Conservation (phyloP, 1,284 basidiomycete species). For the Ganoderma lucidum region DNA sequence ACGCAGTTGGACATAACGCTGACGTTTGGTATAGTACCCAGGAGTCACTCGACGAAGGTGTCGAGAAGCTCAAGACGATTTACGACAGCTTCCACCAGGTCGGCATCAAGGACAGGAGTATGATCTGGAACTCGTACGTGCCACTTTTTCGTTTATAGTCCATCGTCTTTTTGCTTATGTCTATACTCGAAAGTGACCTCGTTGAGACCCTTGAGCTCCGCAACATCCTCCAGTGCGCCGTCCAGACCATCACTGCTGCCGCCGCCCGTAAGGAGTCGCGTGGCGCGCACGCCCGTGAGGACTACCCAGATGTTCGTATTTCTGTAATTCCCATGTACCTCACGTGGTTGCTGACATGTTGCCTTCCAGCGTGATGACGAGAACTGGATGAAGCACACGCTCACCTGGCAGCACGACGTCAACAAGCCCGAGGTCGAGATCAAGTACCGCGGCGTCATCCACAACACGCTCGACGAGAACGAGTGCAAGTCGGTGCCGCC, state of each 20-base stretch:
- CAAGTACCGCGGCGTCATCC: conserved; percentile 89
- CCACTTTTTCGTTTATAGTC: neutral
- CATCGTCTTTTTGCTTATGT: neutral
- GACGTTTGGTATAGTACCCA: conserved; percentile 72
- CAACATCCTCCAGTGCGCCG: conserved; percentile 94
- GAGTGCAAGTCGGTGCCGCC: conserved; percentile 94
- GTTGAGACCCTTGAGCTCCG: conserved; percentile 97
- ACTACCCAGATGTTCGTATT: conserved; percentile 82
- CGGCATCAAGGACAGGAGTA: conserved; percentile 95
- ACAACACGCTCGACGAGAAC: conserved; percentile 89
- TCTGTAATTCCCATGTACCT: too few relatives aligned
- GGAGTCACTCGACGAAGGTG: conserved; percentile 90
- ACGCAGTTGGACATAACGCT: neutral
- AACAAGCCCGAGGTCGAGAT: conserved; percentile 86
- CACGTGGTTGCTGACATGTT: neutral
- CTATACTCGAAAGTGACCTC: conserved; percentile 73
- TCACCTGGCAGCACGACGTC: conserved; percentile 85
- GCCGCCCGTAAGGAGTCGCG: conserved; percentile 97
- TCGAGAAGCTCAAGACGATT: conserved; percentile 85
- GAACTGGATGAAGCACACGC: conserved; percentile 94
- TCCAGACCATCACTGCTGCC: conserved; percentile 96
- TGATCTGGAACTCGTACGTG: conserved; percentile 98
- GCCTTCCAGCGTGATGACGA: conserved; percentile 79
- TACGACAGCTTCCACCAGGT: conserved; percentile 91
- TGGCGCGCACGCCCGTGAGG: conserved; percentile 97